phyloP scores from a whole-genome alignment of 208 protist species.

The Tritrichomonas musculus region DNA sequence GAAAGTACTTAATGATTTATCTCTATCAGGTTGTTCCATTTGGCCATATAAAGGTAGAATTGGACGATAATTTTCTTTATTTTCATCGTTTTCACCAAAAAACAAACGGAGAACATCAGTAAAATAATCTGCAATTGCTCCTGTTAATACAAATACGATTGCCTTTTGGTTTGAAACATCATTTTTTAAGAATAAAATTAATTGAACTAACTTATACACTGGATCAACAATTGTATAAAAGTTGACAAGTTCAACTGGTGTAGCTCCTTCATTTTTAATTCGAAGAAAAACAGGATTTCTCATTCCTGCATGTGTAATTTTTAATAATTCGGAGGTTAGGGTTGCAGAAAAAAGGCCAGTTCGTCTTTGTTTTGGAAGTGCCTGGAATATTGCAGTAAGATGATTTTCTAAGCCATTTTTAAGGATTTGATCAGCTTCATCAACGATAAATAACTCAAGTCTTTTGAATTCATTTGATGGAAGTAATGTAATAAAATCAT shows the following conservation, averaged over 20 bases:
- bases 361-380: conserved; percentile 2
- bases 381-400: conserved; percentile 5
- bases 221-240: conserved; percentile 48
- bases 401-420: neutral
- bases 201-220: conserved; percentile 52
- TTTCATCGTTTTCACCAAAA: too few species aligned
- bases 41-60: neutral
- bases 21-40: neutral
- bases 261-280: conserved; percentile 8
- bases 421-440: conserved; percentile 28
- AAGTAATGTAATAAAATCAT: neutral
- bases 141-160: conserved; percentile 68
- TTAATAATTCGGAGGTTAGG: neutral
- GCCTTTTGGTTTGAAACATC: conserved; percentile 44
- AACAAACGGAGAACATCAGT: neutral
- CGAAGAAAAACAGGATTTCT: neutral
- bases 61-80: too few species aligned
- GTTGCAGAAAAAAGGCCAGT: conserved; percentile 18
- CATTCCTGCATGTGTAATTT: neutral
- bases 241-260: conserved; percentile 50
- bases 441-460: neutral
- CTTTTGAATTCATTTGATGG: neutral
- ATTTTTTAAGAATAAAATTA: conserved; percentile 55
- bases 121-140: conserved; percentile 65
- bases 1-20: neutral